phyloP scores from a whole-genome alignment of 495 filamentous ascomycete genomes.

The Penicillium soppii region DNA sequence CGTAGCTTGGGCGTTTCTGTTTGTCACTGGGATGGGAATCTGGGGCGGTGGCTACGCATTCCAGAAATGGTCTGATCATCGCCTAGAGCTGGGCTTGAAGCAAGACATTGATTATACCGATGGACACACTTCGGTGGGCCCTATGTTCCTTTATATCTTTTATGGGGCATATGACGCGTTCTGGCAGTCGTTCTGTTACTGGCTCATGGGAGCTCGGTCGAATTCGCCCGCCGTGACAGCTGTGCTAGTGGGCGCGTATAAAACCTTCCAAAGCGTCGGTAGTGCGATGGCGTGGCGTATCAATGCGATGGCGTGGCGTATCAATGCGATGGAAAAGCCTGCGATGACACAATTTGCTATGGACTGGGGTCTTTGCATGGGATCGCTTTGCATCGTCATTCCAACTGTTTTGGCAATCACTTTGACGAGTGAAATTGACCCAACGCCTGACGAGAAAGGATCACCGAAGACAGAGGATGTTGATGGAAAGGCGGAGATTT shows the following conservation, averaged over 20 bases:
- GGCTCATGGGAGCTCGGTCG: constrained; percentile 80
- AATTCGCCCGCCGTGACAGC: constrained; percentile 85
- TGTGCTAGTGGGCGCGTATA: constrained; percentile 89
- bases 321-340: constrained; percentile 62
- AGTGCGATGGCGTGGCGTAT: constrained; percentile 80
- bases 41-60: constrained; percentile 57
- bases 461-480: not conserved
- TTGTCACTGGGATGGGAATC: constrained; percentile 46
- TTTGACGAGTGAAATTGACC: constrained; percentile 20
- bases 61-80: constrained; percentile 41
- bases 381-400: constrained; percentile 64
- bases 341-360: constrained; percentile 57
- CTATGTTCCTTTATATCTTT: constrained; percentile 56
- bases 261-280: constrained; percentile 85
- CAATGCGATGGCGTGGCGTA: constrained; percentile 69
- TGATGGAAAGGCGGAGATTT: constrained; percentile 4
- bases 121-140: constrained; percentile 38
- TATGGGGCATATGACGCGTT: constrained; percentile 53
- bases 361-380: constrained; percentile 68
- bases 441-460: not conserved
- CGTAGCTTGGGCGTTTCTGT: constrained; percentile 45
- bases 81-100: constrained; percentile 26
- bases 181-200: constrained; percentile 81
- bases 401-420: constrained; percentile 59
- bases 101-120: constrained; percentile 42